Base-by-base conservation (phyloP, 805 yeast species). In the Saccharomycopsis sp. region DNA sequence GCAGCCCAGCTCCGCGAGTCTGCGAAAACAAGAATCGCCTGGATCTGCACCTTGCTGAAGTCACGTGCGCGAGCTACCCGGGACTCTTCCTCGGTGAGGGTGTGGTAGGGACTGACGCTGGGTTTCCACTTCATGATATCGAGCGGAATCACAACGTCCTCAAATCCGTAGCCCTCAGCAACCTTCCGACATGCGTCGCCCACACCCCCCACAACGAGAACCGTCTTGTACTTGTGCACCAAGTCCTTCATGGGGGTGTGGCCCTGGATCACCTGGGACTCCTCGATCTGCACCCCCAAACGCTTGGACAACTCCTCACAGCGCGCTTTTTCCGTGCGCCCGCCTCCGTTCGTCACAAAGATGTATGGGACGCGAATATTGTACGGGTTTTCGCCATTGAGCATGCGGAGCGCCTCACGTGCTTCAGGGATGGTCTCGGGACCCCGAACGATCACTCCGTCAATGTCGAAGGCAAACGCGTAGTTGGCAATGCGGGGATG, bases 1-100 rank as follows among this genome's bases (percentile, higher is more conserved):
- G 89, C 90, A 50, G 96, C 96, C 95, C 95, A 89, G 68, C 89
- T 90, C 72, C 95, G 80, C 5, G 94, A 84, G 73, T 90, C 97
- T 9, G 96, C 96, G 75, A 90, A 90, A 51, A 89, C 96, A 68
- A 90, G 74, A 58, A 90, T 86, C 14, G 92, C 95, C 62, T 90
- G 91, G 62, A 90, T 87, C 20, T 77, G 71, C 44, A 80, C 75
- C 68, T 84, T 80, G 44, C 83, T 75, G 68, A 89, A 88, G 69
- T 90, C 95, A 44, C 77, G 79, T 54, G 77, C 81, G 29, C 64
- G 64, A 46, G 85, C 79, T 58, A 79, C 79, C 20, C 68, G 71
- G 55, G 75, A 68, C 67, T 89, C 94, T 63, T 86, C 92, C 57
- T 84, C 89, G 23, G 89, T 84, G 63, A 87, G 73, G 58, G 80